A percentile compares a stretch with the other conserved stretches of the same genome.
phyloP scores from a whole-genome alignment of 2,329 filamentous ascomycete species.

The Hypocrella siamensis region DNA sequence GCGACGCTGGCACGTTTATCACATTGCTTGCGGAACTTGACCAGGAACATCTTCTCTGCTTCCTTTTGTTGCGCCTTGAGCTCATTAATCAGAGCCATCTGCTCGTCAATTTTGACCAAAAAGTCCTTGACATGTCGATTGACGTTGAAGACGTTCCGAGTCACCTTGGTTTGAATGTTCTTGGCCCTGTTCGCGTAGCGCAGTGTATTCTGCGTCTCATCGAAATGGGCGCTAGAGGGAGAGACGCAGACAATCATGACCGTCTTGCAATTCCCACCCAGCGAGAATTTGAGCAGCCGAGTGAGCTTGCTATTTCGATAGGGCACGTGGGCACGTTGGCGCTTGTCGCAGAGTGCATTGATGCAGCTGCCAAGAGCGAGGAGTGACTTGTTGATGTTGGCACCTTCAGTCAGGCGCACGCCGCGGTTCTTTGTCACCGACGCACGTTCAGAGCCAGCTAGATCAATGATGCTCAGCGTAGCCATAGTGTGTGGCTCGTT shows the following conservation, averaged over 20 bases:
- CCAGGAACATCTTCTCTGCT: slow-evolving; percentile 63
- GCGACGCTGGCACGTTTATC: slow-evolving; percentile 67
- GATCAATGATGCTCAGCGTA: slow-evolving; percentile 92
- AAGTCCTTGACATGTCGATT: slow-evolving; percentile 99
- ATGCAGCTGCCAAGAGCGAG: slow-evolving; percentile 93
- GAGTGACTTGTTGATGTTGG: slow-evolving; percentile 98
- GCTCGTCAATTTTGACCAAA: slow-evolving; percentile 96
- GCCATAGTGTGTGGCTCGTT: slow-evolving; percentile 97
- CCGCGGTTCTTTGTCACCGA: slow-evolving; percentile 95
- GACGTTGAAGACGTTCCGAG: slow-evolving; percentile 97
- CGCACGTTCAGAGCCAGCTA: slow-evolving; percentile 89
- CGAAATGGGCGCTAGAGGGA: slow-evolving; percentile 89
- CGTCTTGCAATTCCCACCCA: slow-evolving; percentile 95
- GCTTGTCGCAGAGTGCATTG: slow-evolving; percentile 88
- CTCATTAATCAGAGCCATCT: slow-evolving; percentile 93
- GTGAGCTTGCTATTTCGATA: slow-evolving; percentile 98
- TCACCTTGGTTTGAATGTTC: slow-evolving; percentile 99
- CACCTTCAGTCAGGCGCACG: slow-evolving; percentile 78
- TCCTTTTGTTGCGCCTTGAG: slow-evolving; percentile 87
- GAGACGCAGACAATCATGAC: slow-evolving; percentile 99
- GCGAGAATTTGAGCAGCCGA: slow-evolving; percentile 84
- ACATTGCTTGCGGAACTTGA: slow-evolving; percentile 79
- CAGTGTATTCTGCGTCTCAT: slow-evolving; percentile 95
- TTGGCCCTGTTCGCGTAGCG: slow-evolving; percentile 96
- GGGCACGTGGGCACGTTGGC: slow-evolving; percentile 84